Conservation (phyloP, 2,329 filamentous ascomycete genomes). For the Ophidiomyces ophidiicola region DNA sequence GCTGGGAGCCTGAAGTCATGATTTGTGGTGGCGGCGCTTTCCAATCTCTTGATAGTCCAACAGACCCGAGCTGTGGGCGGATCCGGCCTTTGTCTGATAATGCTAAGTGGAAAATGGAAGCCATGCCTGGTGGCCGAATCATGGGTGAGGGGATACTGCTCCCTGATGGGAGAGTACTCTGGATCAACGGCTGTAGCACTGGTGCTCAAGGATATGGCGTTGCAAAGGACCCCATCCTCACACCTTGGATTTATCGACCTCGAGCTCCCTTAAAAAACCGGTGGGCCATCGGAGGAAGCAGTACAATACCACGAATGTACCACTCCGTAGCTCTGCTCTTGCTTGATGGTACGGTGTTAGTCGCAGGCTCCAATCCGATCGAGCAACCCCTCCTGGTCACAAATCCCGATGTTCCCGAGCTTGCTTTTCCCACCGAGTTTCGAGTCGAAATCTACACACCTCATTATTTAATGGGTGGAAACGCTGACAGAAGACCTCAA, state of each 20-base stretch:
- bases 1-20: constrained; percentile 43
- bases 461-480: constrained; percentile 45
- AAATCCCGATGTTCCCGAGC: constrained; percentile 31
- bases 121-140: constrained; percentile 46
- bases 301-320: constrained; percentile 42
- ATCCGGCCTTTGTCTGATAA: constrained; percentile 41
- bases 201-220: constrained; percentile 51
- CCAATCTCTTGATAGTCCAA: constrained; percentile 48
- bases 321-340: constrained; percentile 49
- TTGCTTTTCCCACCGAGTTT: constrained; percentile 46
- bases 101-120: constrained; percentile 45
- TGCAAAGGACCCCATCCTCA: constrained; percentile 41
- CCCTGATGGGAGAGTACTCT: constrained; percentile 48
- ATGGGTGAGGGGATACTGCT: constrained; percentile 51
- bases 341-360: constrained; percentile 47
- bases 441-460: constrained; percentile 51
- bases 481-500: constrained; percentile 38
- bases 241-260: constrained; percentile 48
- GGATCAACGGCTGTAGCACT: constrained; percentile 46
- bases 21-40: constrained; percentile 50
- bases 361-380: constrained; percentile 50
- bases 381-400: constrained; percentile 43
- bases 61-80: constrained; percentile 46
- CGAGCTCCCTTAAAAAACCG: constrained; percentile 39
- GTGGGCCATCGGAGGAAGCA: constrained; percentile 35